phyloP scores from a whole-genome alignment of 306 rosid genomes.

The Pyrus betulifolia region DNA sequence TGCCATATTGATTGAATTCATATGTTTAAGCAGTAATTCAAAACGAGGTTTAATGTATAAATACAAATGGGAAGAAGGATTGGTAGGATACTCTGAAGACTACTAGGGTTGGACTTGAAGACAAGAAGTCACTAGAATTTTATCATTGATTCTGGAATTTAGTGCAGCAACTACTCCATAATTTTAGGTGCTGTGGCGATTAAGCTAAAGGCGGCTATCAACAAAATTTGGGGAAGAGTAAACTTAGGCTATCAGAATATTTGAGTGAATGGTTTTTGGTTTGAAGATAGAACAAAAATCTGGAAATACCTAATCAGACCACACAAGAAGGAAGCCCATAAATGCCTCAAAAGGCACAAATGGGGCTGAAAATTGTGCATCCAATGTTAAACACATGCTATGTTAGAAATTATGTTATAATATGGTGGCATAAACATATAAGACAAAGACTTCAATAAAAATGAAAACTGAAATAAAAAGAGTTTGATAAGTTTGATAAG shows the following conservation, averaged over 20 bases:
- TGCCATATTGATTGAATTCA: neutral
- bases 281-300: neutral
- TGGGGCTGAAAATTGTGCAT: neutral
- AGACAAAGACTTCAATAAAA: neutral
- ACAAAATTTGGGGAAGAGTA: neutral
- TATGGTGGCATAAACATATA: neutral
- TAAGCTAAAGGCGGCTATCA: neutral
- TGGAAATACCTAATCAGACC: neutral
- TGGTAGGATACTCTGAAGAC: neutral
- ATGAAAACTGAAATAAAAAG: neutral
- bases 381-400: neutral
- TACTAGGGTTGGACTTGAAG: neutral
- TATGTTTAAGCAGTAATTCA: neutral
- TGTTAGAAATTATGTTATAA: neutral
- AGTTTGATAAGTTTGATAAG: neutral
- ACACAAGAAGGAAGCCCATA: neutral
- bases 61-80: neutral
- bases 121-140: neutral
- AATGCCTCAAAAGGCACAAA: neutral
- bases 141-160: neutral
- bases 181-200: neutral
- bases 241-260: too few species aligned
- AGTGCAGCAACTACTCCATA: neutral
- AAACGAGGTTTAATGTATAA: neutral
- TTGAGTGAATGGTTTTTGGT: neutral